Conservation (phyloP, 345 rosid genomes). For the Camelina hispida region DNA sequence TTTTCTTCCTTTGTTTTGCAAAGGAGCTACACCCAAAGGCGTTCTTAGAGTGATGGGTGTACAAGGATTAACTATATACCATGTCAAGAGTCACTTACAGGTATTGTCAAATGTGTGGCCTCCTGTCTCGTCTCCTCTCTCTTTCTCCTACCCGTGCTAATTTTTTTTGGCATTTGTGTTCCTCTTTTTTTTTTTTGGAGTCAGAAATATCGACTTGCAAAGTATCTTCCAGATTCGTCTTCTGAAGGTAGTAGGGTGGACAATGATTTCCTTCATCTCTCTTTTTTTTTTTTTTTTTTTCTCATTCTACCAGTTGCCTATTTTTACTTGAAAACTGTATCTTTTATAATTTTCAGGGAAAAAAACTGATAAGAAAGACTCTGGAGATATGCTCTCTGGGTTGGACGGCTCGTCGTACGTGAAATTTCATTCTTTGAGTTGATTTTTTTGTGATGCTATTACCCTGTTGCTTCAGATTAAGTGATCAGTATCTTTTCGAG, state of each 20-base stretch:
- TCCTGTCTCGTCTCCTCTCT: not conserved
- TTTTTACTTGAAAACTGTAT: constrained; percentile 23
- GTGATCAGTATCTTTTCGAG: constrained; percentile 25
- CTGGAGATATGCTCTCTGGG: constrained; percentile 78
- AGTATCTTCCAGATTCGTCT: constrained; percentile 90
- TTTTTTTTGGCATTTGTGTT: constrained; percentile 2
- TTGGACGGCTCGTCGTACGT: constrained; percentile 97
- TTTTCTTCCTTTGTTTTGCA: constrained; percentile 6
- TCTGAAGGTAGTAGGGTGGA: constrained; percentile 81
- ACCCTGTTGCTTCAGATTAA: constrained; percentile 26
- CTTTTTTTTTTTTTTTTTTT: not conserved
- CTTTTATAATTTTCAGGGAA: constrained; percentile 62
- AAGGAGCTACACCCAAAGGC: constrained; percentile 99
- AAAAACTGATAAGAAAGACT: constrained; percentile 88
- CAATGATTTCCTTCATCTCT: constrained; percentile 16
- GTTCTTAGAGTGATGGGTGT: constrained; percentile 99
- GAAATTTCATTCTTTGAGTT: constrained; percentile 25
- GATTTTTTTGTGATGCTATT: constrained; percentile 21
- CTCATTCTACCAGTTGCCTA: constrained; percentile 23
- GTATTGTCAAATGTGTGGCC: constrained; percentile 42
- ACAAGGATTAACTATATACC: constrained; percentile 95
- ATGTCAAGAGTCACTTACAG: constrained; percentile 99
- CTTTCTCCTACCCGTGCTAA: constrained; percentile 6
- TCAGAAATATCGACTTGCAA: constrained; percentile 97
- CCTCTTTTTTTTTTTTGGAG: constrained; percentile 35